Conservation (phyloP, 129 eudicot species). For the Ambrosia trifida region DNA sequence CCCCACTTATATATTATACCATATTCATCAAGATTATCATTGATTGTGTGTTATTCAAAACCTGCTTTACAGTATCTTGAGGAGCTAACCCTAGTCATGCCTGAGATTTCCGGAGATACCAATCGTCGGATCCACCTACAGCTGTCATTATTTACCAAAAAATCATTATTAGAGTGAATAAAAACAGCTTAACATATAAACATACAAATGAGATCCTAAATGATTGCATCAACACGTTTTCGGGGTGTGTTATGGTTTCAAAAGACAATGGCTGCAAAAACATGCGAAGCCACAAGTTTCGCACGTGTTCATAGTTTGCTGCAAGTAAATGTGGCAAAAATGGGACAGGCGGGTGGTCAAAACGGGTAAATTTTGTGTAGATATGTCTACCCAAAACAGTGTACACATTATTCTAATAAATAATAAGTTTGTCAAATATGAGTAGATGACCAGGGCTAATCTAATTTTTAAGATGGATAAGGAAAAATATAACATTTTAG, state of each 20-base stretch:
- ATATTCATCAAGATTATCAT: slow-evolving; percentile 26
- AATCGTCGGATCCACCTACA: slow-evolving; percentile 18
- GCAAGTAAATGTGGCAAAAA: too few relatives aligned
- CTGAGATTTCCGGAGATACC: background rate
- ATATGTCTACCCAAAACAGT: too few relatives aligned
- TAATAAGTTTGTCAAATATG: background rate
- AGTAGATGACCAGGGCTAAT: background rate
- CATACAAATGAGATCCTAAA: background rate
- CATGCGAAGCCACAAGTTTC: background rate
- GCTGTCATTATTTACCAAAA: slow-evolving; percentile 17
- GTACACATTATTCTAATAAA: too few relatives aligned
- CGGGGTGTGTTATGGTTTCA: background rate
- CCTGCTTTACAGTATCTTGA: slow-evolving; percentile 34
- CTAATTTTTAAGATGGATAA: too few relatives aligned
- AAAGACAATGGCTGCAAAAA: slow-evolving; percentile 12
- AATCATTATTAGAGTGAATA: slow-evolving; percentile 1
- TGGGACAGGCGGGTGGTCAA: background rate
- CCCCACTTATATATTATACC: slow-evolving; percentile 28
- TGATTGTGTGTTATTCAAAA: slow-evolving; percentile 28
- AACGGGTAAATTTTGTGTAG: background rate
- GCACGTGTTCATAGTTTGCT: background rate
- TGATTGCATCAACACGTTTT: background rate
- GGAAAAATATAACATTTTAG: too few relatives aligned
- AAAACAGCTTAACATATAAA: background rate
- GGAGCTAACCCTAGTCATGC: slow-evolving; percentile 23